phyloP scores from a whole-genome alignment of 2,329 filamentous ascomycete species.

The Xylariomycetidae sp. region DNA sequence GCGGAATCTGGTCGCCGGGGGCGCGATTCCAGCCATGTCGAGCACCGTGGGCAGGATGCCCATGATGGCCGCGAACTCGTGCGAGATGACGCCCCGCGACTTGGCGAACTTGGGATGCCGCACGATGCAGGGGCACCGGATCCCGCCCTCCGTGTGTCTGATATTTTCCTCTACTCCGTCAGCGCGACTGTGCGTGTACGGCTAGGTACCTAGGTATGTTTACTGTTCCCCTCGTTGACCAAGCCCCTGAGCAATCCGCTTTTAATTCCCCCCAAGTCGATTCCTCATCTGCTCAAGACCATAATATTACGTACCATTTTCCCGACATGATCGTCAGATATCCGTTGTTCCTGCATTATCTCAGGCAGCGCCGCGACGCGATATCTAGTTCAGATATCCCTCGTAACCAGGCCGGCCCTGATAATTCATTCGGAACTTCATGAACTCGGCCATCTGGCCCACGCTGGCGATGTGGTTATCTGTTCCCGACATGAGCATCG shows the following conservation, averaged over 20 bases:
- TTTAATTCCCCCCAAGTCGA: neutral
- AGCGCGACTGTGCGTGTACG: too few relatives aligned
- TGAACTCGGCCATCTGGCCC: constrained; percentile 47
- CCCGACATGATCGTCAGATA: constrained; percentile 23
- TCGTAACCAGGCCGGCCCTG: constrained; percentile 18
- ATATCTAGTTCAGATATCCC: constrained; percentile 9
- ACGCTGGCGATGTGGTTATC: constrained; percentile 52
- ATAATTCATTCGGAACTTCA: constrained; percentile 24
- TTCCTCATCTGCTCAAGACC: neutral
- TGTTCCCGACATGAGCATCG: constrained; percentile 57
- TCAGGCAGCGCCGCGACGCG: constrained; percentile 2
- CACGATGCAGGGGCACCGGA: constrained; percentile 40
- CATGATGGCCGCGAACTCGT: constrained; percentile 46
- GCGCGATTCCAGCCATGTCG: constrained; percentile 26
- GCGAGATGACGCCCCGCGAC: constrained; percentile 29
- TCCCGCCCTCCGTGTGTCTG: constrained; percentile 43
- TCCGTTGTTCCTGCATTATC: constrained; percentile 20
- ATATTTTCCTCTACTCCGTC: too few relatives aligned
- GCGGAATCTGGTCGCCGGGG: constrained; percentile 31
- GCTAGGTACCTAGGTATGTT: too few relatives aligned
- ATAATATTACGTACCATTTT: constrained; percentile 9
- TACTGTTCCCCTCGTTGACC: too few relatives aligned
- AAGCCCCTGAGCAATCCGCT: neutral
- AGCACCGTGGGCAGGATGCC: constrained; percentile 42
- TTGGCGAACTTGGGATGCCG: constrained; percentile 1